Percentiles rank a stretch among this genome's conserved stretches.
Conservation (phyloP, 116 monocot species). For the Phalaenopsis hybrid region DNA sequence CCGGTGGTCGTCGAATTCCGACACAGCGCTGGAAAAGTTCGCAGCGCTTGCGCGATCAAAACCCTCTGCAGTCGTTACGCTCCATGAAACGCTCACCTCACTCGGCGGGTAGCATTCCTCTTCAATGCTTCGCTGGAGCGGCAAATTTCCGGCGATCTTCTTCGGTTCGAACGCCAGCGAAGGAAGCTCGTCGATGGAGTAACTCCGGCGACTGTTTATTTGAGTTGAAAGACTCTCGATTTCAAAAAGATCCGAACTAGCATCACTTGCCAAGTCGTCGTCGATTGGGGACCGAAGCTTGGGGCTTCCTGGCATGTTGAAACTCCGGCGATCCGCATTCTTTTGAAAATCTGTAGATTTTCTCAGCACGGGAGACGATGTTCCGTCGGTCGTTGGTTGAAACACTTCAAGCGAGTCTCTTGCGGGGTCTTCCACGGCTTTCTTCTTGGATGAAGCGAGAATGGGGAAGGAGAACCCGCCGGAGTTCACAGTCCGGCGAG, state of each 20-base stretch:
- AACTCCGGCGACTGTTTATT: slow-evolving; percentile 26
- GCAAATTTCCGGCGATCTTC: background rate
- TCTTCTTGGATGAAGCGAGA: background rate
- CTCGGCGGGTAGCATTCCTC: slow-evolving; percentile 42
- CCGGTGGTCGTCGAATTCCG: slow-evolving; percentile 18
- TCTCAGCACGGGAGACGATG: background rate
- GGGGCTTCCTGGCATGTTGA: slow-evolving; percentile 8
- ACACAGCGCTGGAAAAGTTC: slow-evolving; percentile 44
- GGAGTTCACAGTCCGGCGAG: slow-evolving; percentile 10
- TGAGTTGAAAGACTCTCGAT: slow-evolving; percentile 61
- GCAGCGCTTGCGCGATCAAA: slow-evolving; percentile 39
- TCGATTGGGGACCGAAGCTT: slow-evolving; percentile 2
- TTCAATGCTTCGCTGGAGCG: slow-evolving; percentile 14
- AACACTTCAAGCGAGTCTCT: slow-evolving; percentile 18
- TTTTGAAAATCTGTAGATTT: slow-evolving; percentile 7
- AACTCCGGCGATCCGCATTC: slow-evolving; percentile 1
- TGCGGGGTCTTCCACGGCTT: background rate
- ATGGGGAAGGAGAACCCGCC: slow-evolving; percentile 21
- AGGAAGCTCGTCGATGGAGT: slow-evolving; percentile 41
- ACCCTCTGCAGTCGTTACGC: slow-evolving; percentile 67
- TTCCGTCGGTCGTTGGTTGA: slow-evolving; percentile 10
- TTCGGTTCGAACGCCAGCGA: background rate
- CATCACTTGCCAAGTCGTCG: slow-evolving; percentile 65
- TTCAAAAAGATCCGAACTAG: slow-evolving; percentile 83
- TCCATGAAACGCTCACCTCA: slow-evolving; percentile 66